phyloP scores from a whole-genome alignment of 129 eudicot genomes.

The Ambrosia artemisiifolia region DNA sequence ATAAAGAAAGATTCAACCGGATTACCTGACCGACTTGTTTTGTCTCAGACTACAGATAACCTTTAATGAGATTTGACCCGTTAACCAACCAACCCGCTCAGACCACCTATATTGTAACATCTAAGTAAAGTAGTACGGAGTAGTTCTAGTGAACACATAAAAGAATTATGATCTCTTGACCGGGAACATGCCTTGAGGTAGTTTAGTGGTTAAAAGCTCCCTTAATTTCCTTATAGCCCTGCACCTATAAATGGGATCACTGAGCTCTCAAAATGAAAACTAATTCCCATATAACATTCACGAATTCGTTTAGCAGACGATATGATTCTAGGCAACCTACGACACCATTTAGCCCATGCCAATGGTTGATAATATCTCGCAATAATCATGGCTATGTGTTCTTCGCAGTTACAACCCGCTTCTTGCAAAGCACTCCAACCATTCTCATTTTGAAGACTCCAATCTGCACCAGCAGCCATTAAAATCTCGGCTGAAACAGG shows the following conservation, averaged over 20 bases:
- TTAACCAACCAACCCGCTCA: no score
- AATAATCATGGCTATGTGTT: conserved; percentile 79
- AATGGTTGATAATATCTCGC: conserved; percentile 87
- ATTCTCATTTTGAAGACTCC: conserved; percentile 89
- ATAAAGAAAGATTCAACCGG: no score
- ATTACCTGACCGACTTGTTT: no score
- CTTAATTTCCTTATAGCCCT: conserved; percentile 77
- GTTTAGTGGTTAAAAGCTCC: conserved; percentile 82
- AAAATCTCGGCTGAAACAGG: conserved; percentile 66
- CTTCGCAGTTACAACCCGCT: conserved; percentile 81
- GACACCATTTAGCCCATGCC: conserved; percentile 96
- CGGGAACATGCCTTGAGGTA: conserved; percentile 76
- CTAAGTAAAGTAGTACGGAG: not conserved
- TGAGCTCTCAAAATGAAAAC: conserved; percentile 82
- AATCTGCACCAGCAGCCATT: conserved; percentile 93
- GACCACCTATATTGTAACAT: no score
- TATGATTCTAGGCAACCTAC: conserved; percentile 72
- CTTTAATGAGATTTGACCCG: no score
- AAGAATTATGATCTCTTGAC: no score
- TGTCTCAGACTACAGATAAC: no score
- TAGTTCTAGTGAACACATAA: no score
- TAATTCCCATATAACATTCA: conserved; percentile 89
- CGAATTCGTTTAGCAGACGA: conserved; percentile 74
- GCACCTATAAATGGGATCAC: conserved; percentile 85
- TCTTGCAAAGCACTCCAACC: conserved; percentile 97